phyloP scores from a whole-genome alignment of 805 yeast species.

The Saccharomycodes ludwigii region DNA sequence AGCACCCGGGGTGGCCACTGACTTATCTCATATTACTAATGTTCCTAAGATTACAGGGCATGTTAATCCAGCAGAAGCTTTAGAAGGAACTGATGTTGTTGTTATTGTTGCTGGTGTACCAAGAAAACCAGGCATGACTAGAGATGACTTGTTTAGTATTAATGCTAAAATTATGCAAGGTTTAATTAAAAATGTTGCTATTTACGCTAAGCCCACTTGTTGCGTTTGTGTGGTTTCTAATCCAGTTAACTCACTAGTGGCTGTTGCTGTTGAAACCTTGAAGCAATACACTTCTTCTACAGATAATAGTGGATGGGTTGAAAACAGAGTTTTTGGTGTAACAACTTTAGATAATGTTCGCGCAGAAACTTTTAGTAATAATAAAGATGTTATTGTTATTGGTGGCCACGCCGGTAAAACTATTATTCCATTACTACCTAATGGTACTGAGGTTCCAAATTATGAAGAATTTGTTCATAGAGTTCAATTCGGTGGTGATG shows the following conservation, averaged over 20 bases:
- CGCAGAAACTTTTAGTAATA: constrained; percentile 54
- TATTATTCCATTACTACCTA: constrained; percentile 61
- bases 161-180: constrained; percentile 74
- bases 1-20: constrained; percentile 75
- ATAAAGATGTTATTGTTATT: constrained; percentile 55
- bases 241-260: constrained; percentile 79
- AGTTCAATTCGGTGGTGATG: constrained; percentile 83
- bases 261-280: constrained; percentile 70
- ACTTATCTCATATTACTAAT: constrained; percentile 64
- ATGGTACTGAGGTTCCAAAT: constrained; percentile 32
- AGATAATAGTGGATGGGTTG: constrained; percentile 10
- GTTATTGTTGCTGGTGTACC: constrained; percentile 87
- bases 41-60: constrained; percentile 55
- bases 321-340: constrained; percentile 72
- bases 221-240: constrained; percentile 58
- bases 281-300: constrained; percentile 28
- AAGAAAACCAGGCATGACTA: constrained; percentile 82
- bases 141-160: constrained; percentile 76
- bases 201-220: constrained; percentile 48
- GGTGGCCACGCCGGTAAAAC: constrained; percentile 85
- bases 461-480: constrained; percentile 57
- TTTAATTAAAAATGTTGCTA: constrained; percentile 59
- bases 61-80: constrained; percentile 54
- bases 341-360: constrained; percentile 71
- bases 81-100: constrained; percentile 72